Evolutionary conservation across 2,329 filamentous ascomycete genomes (phyloP), one percentile per base, ranked within the genome.

Genomic region (Pseudogymnoascus sp.): DNA sequence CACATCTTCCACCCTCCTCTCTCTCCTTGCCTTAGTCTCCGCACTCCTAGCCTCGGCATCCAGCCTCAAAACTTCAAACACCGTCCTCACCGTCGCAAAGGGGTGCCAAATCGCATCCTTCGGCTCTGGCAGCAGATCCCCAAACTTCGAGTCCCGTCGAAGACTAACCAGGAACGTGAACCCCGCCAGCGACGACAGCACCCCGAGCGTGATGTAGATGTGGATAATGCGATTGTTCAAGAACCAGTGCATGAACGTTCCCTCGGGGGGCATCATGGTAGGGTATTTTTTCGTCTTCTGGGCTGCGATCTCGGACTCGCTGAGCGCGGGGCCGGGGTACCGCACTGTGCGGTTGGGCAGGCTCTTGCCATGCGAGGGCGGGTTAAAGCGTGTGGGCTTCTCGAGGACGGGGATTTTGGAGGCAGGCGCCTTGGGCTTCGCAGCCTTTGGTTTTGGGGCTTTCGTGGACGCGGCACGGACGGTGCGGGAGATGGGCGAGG

Each of bases 381-480:
- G 93, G 59, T 90, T 90, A 81, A 96, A 98, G 74, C 88, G 89
- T 71, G 89, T 84, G 24, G 93, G 93, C 76, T 97, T 91, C 70
- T 90, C 90, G 67, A 99, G 87, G 4, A 91, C 83, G 66, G 87
- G 82, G 37, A 85, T 84, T 71, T 88, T 89, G 8, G 66, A 50
- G 24, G 37, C 37, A 31, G 46, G 46, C 46, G 46, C 46, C 24
- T 53, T 53, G 40, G 46, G 43, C 60, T 65, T 65, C 16, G 61
- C 10, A 40, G 12, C 63, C 61, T 68, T 46, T 65, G 69, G 64
- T 59, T 65, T 61, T 33, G 64, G 37, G 24, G 68, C 63, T 46
- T 72, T 73, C 59, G 67, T 73, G 43, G 75, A 77, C 37, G 74
- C 74, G 67, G 77, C 65, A 50, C 71, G 69, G 37, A 72, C 66